Evolutionary conservation across 2,329 filamentous ascomycete species (phyloP).

Genomic region (Xylaria sp.): DNA sequence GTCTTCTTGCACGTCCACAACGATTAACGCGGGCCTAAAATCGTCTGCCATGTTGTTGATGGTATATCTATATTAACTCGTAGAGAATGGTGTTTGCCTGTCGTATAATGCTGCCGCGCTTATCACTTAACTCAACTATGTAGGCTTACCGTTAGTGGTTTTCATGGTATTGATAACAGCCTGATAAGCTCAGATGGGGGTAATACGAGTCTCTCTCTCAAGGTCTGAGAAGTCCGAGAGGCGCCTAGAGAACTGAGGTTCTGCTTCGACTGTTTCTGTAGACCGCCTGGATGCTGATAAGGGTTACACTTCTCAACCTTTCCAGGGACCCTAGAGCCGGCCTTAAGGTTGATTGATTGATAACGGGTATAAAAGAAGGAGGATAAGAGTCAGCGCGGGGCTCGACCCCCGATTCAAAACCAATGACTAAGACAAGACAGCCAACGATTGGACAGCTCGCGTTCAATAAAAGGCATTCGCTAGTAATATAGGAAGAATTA

Average conservation of each 20-base stretch:
- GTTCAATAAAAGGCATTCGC: background rate
- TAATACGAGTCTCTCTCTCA: background rate
- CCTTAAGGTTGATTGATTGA: too few species aligned
- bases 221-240: background rate
- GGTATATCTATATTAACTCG: background rate
- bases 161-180: conserved; percentile 6
- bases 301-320: background rate
- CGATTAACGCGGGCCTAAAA: conserved; percentile 68
- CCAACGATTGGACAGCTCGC: background rate
- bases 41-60: conserved; percentile 41
- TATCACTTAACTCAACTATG: background rate
- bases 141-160: background rate
- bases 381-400: background rate
- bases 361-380: background rate
- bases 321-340: too few species aligned
- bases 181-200: conserved; percentile 12
- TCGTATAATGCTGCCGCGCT: background rate
- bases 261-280: background rate
- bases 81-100: conserved; percentile 2
- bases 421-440: background rate
- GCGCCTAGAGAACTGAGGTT: background rate
- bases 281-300: background rate
- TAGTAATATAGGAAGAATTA: background rate
- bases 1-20: conserved; percentile 94
- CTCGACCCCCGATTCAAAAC: background rate